Evolutionary conservation across 163 green algal species (phyloP), one percentile per base, ranked within the genome.

Genomic region (Picocystis sp.): DNA sequence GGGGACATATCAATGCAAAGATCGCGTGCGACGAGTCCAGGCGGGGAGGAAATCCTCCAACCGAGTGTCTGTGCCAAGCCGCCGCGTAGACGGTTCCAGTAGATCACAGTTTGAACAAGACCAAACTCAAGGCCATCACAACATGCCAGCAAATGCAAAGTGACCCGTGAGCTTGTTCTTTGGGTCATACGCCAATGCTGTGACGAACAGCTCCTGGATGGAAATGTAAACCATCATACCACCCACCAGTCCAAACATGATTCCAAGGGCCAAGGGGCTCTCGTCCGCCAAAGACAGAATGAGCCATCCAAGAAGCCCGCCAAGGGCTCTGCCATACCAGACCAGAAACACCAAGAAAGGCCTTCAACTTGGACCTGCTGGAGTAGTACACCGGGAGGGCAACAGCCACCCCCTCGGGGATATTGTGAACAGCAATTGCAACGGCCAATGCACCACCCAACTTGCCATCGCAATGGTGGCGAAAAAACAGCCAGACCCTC

Each of bases 351-450:
- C 80, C 80, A 89, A 68, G 45, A 57, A 89, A 82, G 12, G 62
- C 80, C 25, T 78, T 80, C 62, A 51, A 74, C 17, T 61, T 66
- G 47, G 38, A 69, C 46, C 71, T 70, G 1, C 80, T 92, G 23
- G 81, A 70, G 45, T 82, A 89, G 63, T 82, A 91, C 17, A 92
- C 76, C 3, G 81, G 81, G 62, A 92, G 73, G 0, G 81, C 77
- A 23, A 92, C 79, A 22, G 73, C 79, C 2, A 91, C 63, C 35
- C 81, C 81, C 62, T 73, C 75, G 0, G 78, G 78, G 33, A 86
- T 73, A 61, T 86, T 86, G 64, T 86, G 78, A 34, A 86, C 57
- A 1, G 78, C 77, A 29, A 86, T 86, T n/a, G 78, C 78, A 1
- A 86, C 57, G 15, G 74, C 73, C 24, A 86, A 66, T 11, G 64